phyloP scores from a whole-genome alignment of 2,329 filamentous ascomycete genomes.

The Fusarium sp. region DNA sequence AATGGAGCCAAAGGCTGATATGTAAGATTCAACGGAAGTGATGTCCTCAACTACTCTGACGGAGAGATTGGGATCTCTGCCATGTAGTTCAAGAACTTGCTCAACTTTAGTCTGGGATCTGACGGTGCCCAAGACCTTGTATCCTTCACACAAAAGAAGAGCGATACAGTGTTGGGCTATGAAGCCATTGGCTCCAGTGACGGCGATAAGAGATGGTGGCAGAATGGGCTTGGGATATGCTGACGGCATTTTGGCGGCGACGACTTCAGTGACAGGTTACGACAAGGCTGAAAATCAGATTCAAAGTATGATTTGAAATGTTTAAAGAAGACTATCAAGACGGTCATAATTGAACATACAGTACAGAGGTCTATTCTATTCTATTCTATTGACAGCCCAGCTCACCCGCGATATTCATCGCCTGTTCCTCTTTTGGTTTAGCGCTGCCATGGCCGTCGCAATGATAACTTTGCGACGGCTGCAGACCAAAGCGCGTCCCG shows the following conservation, averaged over 20 bases:
- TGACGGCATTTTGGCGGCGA: background rate
- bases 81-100: slow-evolving; percentile 1
- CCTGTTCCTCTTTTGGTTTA: background rate
- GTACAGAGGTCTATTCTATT: background rate
- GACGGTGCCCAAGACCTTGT: background rate
- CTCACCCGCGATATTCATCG: background rate
- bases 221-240: background rate
- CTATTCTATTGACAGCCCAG: background rate
- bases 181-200: slow-evolving; percentile 10
- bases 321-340: background rate
- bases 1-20: background rate
- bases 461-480: slow-evolving; percentile 6
- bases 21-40: background rate
- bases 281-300: background rate
- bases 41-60: slow-evolving; percentile 1
- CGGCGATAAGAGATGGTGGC: background rate
- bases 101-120: background rate
- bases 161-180: slow-evolving; percentile 9
- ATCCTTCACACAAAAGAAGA: background rate
- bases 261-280: background rate
- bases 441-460: background rate
- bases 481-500: background rate
- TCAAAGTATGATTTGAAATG: background rate
- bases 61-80: background rate
- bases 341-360: background rate